These are phyloP conservation scores for Papilionanthe hybrid DNA, from an alignment of 116 monocot species.

Conservation along the genomic window DNA sequence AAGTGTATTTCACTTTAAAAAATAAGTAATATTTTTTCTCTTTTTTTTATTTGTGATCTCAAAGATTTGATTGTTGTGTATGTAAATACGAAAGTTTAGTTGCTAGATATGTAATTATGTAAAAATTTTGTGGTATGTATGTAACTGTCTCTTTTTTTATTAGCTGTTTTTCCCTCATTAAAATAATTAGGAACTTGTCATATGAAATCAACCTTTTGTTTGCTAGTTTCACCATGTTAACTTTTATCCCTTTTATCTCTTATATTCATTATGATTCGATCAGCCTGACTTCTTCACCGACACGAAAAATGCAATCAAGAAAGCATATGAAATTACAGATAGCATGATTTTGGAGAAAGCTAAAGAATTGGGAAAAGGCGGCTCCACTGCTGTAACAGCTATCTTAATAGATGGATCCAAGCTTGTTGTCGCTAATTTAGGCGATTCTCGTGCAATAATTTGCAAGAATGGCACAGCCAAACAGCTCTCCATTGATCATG, in stretches of 20 bases:
- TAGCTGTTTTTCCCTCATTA: no score
- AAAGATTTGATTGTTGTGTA: no score
- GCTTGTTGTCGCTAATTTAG: constrained; percentile 51
- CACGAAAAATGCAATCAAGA: constrained; percentile 31
- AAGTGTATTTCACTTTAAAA: no score
- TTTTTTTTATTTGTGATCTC: no score
- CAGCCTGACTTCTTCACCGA: constrained; percentile 41
- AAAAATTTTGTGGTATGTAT: no score
- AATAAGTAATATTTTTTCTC: no score
- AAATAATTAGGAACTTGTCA: no score
- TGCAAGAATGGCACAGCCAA: constrained; percentile 27
- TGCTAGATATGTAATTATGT: no score
- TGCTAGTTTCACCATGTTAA: background rate
- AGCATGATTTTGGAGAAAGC: constrained; percentile 29
- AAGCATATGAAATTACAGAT: constrained; percentile 42
- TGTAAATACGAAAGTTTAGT: no score
- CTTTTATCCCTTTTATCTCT: background rate
- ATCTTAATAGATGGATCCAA: constrained; percentile 40
- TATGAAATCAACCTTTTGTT: background rate
- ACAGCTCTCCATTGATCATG: constrained; percentile 53
- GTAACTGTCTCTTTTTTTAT: no score
- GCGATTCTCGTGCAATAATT: constrained; percentile 53
- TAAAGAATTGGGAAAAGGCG: constrained; percentile 27
- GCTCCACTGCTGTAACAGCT: constrained; percentile 55
- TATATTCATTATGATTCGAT: background rate